phyloP scores from a whole-genome alignment of 495 filamentous ascomycete species.

The Trichodelitschia bisporula region DNA sequence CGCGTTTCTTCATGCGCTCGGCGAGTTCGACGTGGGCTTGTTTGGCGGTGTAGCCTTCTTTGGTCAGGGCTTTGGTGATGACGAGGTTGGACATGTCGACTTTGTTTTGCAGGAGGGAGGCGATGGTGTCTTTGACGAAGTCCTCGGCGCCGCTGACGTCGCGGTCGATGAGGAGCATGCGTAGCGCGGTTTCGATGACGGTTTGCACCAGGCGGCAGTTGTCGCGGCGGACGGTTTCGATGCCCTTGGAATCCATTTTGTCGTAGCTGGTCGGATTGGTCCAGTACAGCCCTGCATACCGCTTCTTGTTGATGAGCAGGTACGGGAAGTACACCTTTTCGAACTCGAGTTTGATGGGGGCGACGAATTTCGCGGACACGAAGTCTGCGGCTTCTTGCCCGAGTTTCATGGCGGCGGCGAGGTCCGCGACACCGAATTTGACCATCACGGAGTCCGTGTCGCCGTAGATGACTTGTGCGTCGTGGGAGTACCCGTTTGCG shows the following conservation, averaged over 20 bases:
- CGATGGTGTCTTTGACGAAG: conserved; percentile 94
- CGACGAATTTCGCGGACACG: conserved; percentile 78
- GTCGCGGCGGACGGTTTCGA: conserved; percentile 91
- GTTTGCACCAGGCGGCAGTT: conserved; percentile 90
- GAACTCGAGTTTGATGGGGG: conserved; percentile 96
- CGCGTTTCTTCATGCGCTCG: conserved; percentile 84
- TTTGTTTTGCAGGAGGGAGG: conserved; percentile 89
- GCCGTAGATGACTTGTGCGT: conserved; percentile 93
- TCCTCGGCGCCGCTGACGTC: conserved; percentile 78
- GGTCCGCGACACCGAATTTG: conserved; percentile 74
- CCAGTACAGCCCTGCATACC: conserved; percentile 94
- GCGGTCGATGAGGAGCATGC: conserved; percentile 84
- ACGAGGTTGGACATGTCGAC: conserved; percentile 98
- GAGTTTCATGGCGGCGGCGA: conserved; percentile 76
- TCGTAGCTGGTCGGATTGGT: conserved; percentile 84
- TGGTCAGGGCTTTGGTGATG: conserved; percentile 91
- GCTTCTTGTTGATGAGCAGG: conserved; percentile 98
- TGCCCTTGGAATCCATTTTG: conserved; percentile 99
- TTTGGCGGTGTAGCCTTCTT: conserved; percentile 58
- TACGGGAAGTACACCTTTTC: conserved; percentile 99
- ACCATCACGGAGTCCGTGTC: conserved; percentile 99
- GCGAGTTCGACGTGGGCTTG: conserved; percentile 92
- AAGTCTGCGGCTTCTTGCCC: conserved; percentile 70
- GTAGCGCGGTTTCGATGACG: conserved; percentile 87
- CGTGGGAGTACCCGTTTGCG: conserved; percentile 78